Evolutionary conservation across 129 eudicot species (phyloP), one percentile per base, ranked within the genome.

Genomic region (Escallonia rubra): DNA sequence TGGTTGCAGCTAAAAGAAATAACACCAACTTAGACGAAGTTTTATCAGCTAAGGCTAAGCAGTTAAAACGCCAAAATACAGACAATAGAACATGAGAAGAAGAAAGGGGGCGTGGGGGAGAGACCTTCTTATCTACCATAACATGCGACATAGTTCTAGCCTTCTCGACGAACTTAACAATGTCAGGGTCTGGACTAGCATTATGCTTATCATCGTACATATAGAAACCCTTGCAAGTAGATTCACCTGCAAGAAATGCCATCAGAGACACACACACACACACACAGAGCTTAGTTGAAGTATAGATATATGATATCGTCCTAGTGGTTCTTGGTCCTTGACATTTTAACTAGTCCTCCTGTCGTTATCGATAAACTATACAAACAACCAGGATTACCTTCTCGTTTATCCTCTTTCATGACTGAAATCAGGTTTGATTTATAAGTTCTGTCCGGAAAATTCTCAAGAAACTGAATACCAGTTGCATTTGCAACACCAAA

Each of bases 191-290:
- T 52, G 67, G 75, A 59, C 63, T 73, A 56, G 79, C 75, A 52
- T 73, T 57, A 44, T 59, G 59, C n/a, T 61, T 62, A 57, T 78
- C 57, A 61, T 78, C 79, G 61, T 78, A 78, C 14, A 56, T 6
- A 52, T 78, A 78, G 68, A 78, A 78, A 49, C 83, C 78, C 46
- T 78, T 73, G 34, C 68, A 14, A 57, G 57, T 67, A n/a, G 61
- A 61, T 63, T 78, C 67, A 62, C 78, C 83, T 78, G 67, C 34
- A 4, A 56, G n/a, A 73, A 41, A 34, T 38, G 13, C 58, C 54
- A 78, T 9, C 41, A 15, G n/a, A 40, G 49, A 48, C 5, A 41
- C 12, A 60, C 8, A 23, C 34, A 23, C 34, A 23, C 1, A 23
- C 34, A 23, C 34, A 23, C 34, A 23, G 34, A 23, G 34, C 0